Base-by-base conservation (phyloP, 768 basidiomycete genomes). In the Kwoniella newhampshirensis region DNA sequence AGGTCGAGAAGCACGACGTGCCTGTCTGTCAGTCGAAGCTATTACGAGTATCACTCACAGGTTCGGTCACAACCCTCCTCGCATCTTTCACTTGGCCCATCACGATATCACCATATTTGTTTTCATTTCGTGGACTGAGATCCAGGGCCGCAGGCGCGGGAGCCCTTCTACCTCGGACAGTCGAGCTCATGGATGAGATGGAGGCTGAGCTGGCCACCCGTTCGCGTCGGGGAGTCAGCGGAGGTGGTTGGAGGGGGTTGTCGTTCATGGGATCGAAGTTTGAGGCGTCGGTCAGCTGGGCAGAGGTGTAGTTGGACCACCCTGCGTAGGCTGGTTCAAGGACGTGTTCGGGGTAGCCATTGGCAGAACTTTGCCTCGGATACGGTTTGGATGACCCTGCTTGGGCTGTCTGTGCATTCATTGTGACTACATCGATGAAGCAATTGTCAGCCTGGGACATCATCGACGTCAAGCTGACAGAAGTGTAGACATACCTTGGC, bases 61-160 rank as follows among this genome's bases (percentile, higher is more conserved):
- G 54, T 41, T 65, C 64, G 11, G 64, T 66, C 5, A 63, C 57
- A 3, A 62, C 59, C 26, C 64, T 49, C 32, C 63, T 32, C 21
- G 26, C 27, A 6, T 59, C 62, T 3, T 44, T 28, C 36, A 35
- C 43, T 2, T 28, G 41, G 18, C 58, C 64, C 20, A 55, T 27
- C 8, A 57, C 64, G 39, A 57, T 27, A 28, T 43, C 47, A 40
- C 43, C 54, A 43, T 41, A 59, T 35, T 28, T 32, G 28, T 57
- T 57, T 9, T 70, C 68, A 5, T 44, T 26, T n/a, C 59, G 37
- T 12, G 70, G 70, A 46, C 67, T 68, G 13, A 72, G 59, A 50
- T 68, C 65, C 25, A 72, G 44, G 3, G 70, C 67, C 30, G 70
- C 67, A 35, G 70, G 70, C 6, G 67, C 70, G 17, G 70, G 67